These are phyloP conservation scores for Sporothrix mexicana DNA, from an alignment of 2,329 filamentous ascomycete genomes.

Conservation along the genomic window DNA sequence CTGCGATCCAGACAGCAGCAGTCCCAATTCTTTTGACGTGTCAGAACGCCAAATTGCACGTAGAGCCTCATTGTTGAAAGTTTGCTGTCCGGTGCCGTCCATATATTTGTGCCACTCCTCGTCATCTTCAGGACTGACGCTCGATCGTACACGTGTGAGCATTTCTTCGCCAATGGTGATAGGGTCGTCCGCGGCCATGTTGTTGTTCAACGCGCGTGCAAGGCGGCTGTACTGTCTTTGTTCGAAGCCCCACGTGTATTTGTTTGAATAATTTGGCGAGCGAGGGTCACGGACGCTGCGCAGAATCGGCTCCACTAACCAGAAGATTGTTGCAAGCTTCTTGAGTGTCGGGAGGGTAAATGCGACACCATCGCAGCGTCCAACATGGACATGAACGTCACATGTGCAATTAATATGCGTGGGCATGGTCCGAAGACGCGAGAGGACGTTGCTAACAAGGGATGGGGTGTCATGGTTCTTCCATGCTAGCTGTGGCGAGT, in stretches of 20 bases:
- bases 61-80: conserved; percentile 39
- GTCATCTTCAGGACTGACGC: conserved; percentile 28
- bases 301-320: conserved; percentile 48
- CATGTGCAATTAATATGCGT: conserved; percentile 46
- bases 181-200: not conserved
- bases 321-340: conserved; percentile 46
- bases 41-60: conserved; percentile 43
- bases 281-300: conserved; percentile 47
- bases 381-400: conserved; percentile 50
- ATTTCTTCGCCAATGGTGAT: conserved; percentile 29
- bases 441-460: conserved; percentile 40
- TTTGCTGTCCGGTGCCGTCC: conserved; percentile 26
- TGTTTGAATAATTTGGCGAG: conserved; percentile 48
- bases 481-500: conserved; percentile 46
- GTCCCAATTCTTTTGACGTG: conserved; percentile 44
- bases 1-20: conserved; percentile 46
- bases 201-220: conserved; percentile 37
- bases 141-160: conserved; percentile 23
- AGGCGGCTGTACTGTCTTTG: conserved; percentile 45
- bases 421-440: conserved; percentile 41
- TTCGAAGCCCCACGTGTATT: conserved; percentile 49
- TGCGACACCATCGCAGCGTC: conserved; percentile 44
- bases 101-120: conserved; percentile 38
- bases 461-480: conserved; percentile 36
- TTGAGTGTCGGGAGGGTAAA: conserved; percentile 46